Conservation (phyloP, 345 rosid genomes). For the Lepidium sativum region DNA sequence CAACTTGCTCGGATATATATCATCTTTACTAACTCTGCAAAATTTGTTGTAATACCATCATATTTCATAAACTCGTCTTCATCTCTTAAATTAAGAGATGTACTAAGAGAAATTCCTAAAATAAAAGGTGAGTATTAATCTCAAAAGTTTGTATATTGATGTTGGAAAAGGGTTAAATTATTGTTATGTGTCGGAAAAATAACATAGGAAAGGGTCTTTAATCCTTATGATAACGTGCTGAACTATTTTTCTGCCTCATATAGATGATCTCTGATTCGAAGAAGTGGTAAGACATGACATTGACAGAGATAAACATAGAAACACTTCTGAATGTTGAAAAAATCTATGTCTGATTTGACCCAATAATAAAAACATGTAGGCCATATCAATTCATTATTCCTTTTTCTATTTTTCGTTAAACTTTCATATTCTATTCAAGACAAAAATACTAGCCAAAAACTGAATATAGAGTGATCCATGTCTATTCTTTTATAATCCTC, state of each 20-base stretch:
- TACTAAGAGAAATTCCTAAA: no score
- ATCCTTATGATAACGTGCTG: background rate
- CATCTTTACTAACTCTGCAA: no score
- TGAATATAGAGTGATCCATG: no score
- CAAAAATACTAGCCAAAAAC: constrained; percentile 12
- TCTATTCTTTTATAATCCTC: no score
- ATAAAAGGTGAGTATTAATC: no score
- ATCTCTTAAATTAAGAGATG: no score
- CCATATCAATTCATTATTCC: background rate
- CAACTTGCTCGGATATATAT: no score
- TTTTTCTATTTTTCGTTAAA: background rate
- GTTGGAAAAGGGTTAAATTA: no score
- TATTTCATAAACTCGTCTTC: no score
- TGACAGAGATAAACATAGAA: background rate
- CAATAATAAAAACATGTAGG: constrained; percentile 20
- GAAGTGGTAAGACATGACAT: background rate
- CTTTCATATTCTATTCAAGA: constrained; percentile 3
- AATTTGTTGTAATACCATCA: no score
- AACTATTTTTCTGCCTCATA: background rate
- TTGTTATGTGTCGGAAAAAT: background rate
- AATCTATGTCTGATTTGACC: constrained; percentile 8
- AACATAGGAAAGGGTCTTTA: background rate
- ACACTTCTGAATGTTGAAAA: constrained; percentile 4
- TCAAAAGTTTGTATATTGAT: no score
- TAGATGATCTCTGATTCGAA: background rate